Evolutionary conservation across 768 basidiomycete species (phyloP).

Genomic region (Lactarius hatsudake): DNA sequence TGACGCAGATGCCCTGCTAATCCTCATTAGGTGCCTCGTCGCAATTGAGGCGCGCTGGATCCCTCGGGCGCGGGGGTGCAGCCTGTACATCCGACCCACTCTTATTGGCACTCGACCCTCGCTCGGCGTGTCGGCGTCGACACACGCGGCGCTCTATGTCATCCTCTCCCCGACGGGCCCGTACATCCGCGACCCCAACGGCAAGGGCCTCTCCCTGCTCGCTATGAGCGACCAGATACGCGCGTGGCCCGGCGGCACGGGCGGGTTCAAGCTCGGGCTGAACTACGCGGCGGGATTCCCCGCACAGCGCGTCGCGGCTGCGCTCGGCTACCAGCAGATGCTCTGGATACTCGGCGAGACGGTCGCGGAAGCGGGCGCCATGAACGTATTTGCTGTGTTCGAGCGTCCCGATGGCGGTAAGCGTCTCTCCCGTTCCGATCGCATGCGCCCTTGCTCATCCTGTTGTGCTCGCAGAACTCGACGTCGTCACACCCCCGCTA

Average conservation of each 20-base stretch:
- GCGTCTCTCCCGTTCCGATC: conserved; percentile 3
- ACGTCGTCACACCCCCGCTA: conserved; percentile 85
- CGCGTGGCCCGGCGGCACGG: conserved; percentile 52
- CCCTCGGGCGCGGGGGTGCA: conserved; percentile 66
- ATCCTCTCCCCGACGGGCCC: conserved; percentile 66
- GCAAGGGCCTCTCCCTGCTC: conserved; percentile 38
- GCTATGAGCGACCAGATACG: conserved; percentile 46
- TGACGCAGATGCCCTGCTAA: conserved; percentile 45
- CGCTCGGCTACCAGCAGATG: conserved; percentile 48
- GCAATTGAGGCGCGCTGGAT: conserved; percentile 81
- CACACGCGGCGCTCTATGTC: conserved; percentile 81
- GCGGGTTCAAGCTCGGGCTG: conserved; percentile 47
- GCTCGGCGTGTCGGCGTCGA: conserved; percentile 71
- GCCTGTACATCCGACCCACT: conserved; percentile 84
- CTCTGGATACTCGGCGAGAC: conserved; percentile 47
- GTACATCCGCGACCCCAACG: conserved; percentile 38
- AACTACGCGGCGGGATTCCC: conserved; percentile 36
- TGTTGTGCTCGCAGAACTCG: conserved; percentile 46
- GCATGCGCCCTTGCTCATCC: not conserved
- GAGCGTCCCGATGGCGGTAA: conserved; percentile 40
- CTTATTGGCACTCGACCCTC: conserved; percentile 50
- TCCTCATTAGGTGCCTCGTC: conserved; percentile 65
- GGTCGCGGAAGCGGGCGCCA: conserved; percentile 41
- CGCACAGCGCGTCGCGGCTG: conserved; percentile 46
- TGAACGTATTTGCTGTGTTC: conserved; percentile 51